Percentiles rank a stretch among this genome's conserved stretches.
phyloP scores from a whole-genome alignment of 164 flowering plant species.

The Magnolia changhungtana region DNA sequence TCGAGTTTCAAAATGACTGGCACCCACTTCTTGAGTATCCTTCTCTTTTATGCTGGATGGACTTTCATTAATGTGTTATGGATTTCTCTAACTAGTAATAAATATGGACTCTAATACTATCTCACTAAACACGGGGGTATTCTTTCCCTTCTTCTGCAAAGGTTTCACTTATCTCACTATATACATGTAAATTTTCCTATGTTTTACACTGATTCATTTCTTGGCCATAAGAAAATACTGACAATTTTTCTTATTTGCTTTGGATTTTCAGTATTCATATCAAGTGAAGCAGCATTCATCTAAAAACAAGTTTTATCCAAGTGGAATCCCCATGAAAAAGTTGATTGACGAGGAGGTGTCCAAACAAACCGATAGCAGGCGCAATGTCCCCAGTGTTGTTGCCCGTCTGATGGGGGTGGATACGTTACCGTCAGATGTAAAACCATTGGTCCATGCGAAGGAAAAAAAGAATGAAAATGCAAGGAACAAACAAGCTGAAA shows the following conservation, averaged over 20 bases:
- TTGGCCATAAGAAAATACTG: neutral
- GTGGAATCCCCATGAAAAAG: conserved; percentile 64
- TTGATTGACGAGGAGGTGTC: conserved; percentile 62
- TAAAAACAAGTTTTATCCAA: conserved; percentile 32
- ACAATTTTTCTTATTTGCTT: neutral
- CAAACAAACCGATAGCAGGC: conserved; percentile 38
- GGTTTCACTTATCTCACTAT: no score
- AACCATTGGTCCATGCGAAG: conserved; percentile 23
- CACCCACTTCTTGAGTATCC: neutral
- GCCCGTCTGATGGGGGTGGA: conserved; percentile 97
- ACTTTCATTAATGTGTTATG: neutral
- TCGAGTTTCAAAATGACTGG: no score
- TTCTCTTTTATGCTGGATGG: neutral
- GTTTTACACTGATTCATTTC: neutral
- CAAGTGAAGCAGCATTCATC: conserved; percentile 40
- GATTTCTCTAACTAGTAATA: neutral
- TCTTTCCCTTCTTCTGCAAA: no score
- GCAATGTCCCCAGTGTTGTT: conserved; percentile 68
- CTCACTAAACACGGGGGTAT: neutral
- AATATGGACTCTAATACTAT: neutral
- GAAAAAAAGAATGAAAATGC: conserved; percentile 30
- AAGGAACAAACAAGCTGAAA: conserved; percentile 20
- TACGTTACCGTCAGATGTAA: conserved; percentile 48
- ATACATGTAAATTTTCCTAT: neutral
- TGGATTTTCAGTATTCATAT: conserved; percentile 41